A percentile compares a stretch with the other conserved stretches of the same genome.
Conservation (phyloP, 169 alveolate species). For the Cryptosporidium ubiquitum region DNA sequence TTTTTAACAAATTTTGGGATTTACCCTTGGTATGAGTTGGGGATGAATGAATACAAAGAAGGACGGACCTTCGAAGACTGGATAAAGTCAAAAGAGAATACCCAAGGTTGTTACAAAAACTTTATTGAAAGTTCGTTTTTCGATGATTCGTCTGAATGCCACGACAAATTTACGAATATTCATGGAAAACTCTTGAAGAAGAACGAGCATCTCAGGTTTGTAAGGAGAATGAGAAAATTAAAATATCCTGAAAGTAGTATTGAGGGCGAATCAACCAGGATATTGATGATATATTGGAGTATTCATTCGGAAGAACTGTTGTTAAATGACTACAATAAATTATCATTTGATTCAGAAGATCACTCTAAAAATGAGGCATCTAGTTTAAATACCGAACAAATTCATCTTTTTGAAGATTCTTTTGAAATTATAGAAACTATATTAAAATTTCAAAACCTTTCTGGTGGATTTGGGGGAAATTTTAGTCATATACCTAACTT, state of each 20-base stretch:
- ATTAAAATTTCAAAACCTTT: slow-evolving; percentile 69
- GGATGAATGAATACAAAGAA: slow-evolving; percentile 22
- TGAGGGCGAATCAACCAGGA: slow-evolving; percentile 57
- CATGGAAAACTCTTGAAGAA: background rate
- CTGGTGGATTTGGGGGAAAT: slow-evolving; percentile 94
- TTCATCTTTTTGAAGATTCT: slow-evolving; percentile 26
- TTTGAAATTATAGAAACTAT: slow-evolving; percentile 70
- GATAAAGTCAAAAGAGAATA: slow-evolving; percentile 20
- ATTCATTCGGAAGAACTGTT: slow-evolving; percentile 58
- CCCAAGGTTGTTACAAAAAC: slow-evolving; percentile 3
- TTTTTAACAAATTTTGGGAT: slow-evolving; percentile 32
- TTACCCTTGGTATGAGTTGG: slow-evolving; percentile 52
- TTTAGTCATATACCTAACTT: slow-evolving; percentile 88
- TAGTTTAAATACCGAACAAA: background rate
- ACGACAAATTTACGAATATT: background rate
- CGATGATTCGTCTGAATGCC: background rate
- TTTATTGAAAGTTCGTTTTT: background rate
- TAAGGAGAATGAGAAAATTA: slow-evolving; percentile 41
- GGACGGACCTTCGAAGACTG: slow-evolving; percentile 37
- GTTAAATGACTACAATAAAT: background rate
- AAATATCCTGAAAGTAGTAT: slow-evolving; percentile 7
- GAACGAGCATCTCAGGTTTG: slow-evolving; percentile 31
- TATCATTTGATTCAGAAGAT: background rate
- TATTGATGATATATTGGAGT: slow-evolving; percentile 71
- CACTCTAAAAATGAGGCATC: background rate